Conservation (phyloP, 2,329 filamentous ascomycete species). For the Colletotrichum cereale region DNA sequence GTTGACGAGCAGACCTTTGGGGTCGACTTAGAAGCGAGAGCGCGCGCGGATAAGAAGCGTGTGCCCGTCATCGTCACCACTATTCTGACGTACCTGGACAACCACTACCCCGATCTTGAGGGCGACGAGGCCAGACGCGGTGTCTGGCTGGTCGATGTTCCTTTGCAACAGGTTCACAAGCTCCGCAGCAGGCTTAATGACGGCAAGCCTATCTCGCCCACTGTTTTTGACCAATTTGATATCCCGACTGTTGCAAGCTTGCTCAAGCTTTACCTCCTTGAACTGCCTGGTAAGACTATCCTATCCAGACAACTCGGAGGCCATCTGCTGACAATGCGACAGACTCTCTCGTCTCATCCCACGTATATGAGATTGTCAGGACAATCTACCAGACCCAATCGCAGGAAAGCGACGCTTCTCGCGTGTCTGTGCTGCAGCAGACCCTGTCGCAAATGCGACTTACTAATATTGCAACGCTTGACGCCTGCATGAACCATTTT, state of each 20-base stretch:
- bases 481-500: conserved; percentile 98
- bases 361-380: conserved; percentile 98
- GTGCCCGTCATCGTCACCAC: conserved; percentile 94
- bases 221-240: conserved; percentile 88
- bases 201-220: conserved; percentile 81
- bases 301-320: background rate
- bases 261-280: conserved; percentile 93
- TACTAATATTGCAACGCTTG: conserved; percentile 98
- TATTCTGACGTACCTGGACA: conserved; percentile 93
- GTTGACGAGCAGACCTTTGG: conserved; percentile 98
- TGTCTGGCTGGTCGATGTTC: conserved; percentile 96
- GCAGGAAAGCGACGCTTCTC: conserved; percentile 81
- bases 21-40: conserved; percentile 95
- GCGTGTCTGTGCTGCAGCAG: conserved; percentile 92
- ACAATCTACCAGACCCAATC: conserved; percentile 85
- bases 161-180: conserved; percentile 85
- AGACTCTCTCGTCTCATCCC: conserved; percentile 98
- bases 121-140: conserved; percentile 92
- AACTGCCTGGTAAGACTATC: conserved; percentile 82
- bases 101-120: conserved; percentile 97
- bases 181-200: conserved; percentile 88
- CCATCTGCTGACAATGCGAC: conserved; percentile 45
- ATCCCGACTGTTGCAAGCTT: conserved; percentile 94
- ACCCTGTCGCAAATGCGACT: conserved; percentile 94
- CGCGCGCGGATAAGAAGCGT: conserved; percentile 92